These are phyloP conservation scores for Globisporangium yorkense DNA, from an alignment of 352 stramenopile species.

Conservation along the genomic window DNA sequence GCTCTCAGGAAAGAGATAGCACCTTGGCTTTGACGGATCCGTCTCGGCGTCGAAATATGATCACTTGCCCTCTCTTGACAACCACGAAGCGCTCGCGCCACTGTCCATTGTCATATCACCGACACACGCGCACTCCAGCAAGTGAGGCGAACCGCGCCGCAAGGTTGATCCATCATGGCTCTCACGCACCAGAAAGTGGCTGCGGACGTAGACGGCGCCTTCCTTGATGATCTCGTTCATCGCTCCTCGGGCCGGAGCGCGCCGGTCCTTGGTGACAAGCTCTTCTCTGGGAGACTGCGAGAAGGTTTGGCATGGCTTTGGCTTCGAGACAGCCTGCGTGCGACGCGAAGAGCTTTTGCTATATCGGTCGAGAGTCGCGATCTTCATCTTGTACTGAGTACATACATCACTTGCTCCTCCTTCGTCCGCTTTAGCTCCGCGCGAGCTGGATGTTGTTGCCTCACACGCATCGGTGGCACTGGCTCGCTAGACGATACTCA, in stretches of 20 bases:
- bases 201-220: slow-evolving; percentile 49
- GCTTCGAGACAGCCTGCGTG: no score
- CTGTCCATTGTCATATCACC: slow-evolving; percentile 13
- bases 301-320: no score
- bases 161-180: neutral
- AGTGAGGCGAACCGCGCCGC: neutral
- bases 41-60: slow-evolving; percentile 38
- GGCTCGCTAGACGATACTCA: no score
- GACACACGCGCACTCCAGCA: neutral
- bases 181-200: slow-evolving; percentile 51
- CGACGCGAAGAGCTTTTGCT: no score
- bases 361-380: no score
- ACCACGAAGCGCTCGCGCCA: slow-evolving; percentile 66
- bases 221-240: slow-evolving; percentile 40
- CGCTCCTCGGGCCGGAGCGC: neutral
- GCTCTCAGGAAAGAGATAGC: neutral
- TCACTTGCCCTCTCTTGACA: slow-evolving; percentile 39
- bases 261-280: no score
- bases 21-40: slow-evolving; percentile 61
- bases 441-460: no score
- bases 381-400: no score
- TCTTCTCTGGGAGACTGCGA: no score
- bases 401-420: no score
- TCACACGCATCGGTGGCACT: no score
- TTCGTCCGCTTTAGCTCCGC: no score